Percentiles rank a stretch among this genome's conserved stretches.
phyloP scores from a whole-genome alignment of 2,329 filamentous ascomycete species.

The Chrysoporthe deuterocubensis region DNA sequence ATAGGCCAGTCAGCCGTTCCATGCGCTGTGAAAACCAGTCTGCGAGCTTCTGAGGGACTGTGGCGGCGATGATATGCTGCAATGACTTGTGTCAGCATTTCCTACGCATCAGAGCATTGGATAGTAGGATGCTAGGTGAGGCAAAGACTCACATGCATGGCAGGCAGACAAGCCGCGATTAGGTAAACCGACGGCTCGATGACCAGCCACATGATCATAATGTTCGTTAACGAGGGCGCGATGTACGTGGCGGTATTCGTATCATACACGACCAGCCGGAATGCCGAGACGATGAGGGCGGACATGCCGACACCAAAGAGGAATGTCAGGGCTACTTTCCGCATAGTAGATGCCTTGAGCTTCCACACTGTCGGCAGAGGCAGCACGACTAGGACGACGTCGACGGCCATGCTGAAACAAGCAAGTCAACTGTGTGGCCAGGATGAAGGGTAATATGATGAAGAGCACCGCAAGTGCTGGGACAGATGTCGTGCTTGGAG shows the following conservation, averaged over 20 bases:
- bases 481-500: background rate
- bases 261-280: conserved; percentile 19
- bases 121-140: background rate
- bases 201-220: conserved; percentile 24
- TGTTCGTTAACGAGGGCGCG: conserved; percentile 21
- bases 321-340: conserved; percentile 23
- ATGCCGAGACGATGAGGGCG: conserved; percentile 21
- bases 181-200: conserved; percentile 26
- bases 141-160: conserved; percentile 22
- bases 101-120: background rate
- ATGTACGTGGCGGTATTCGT: conserved; percentile 21
- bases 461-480: background rate
- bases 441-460: background rate
- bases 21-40: conserved; percentile 23
- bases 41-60: conserved; percentile 4
- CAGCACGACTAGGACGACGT: conserved; percentile 15
- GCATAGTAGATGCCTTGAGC: conserved; percentile 18
- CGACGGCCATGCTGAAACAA: conserved; percentile 16
- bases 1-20: conserved; percentile 1
- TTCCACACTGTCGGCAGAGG: conserved; percentile 25
- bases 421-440: background rate
- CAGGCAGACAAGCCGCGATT: conserved; percentile 25
- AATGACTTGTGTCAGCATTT: background rate
- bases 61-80: conserved; percentile 20
- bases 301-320: conserved; percentile 25